These are phyloP conservation scores for Diospyros lotus DNA, from an alignment of 148 eudicot species.

Conservation along the genomic window DNA sequence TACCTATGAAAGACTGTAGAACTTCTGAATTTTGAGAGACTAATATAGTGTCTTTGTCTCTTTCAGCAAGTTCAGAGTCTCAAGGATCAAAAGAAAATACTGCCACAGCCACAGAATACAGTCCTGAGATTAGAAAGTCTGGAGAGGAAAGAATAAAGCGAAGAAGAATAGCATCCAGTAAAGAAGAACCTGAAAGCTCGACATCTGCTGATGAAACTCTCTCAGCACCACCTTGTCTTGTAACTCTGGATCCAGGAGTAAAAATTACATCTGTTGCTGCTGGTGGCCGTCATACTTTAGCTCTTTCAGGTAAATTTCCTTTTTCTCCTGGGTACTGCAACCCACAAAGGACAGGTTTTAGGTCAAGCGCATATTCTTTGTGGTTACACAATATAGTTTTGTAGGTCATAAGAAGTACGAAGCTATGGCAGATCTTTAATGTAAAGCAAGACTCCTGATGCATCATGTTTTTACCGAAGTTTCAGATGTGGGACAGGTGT, in stretches of 20 bases:
- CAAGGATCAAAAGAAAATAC: background rate
- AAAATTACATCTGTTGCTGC: conserved; percentile 9
- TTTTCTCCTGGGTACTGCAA: background rate
- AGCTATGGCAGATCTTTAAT: conserved; percentile 10
- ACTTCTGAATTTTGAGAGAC: background rate
- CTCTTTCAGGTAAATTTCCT: conserved; percentile 7
- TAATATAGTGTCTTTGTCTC: background rate
- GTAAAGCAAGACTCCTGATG: conserved; percentile 14
- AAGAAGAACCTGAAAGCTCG: conserved; percentile 4
- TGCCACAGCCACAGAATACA: background rate
- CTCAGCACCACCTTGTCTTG: conserved; percentile 12
- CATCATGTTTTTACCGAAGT: conserved; percentile 5
- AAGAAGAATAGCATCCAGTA: background rate
- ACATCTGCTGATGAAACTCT: conserved; percentile 4
- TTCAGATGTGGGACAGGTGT: conserved; percentile 15
- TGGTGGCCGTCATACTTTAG: conserved; percentile 11
- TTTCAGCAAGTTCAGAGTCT: background rate
- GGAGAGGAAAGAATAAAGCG: conserved; percentile 7
- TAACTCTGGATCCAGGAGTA: conserved; percentile 3
- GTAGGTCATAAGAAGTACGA: conserved; percentile 8
- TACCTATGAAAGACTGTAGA: background rate
- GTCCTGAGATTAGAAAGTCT: background rate
- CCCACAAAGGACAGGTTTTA: background rate
- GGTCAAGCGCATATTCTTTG: background rate
- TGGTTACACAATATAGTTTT: conserved; percentile 7